phyloP scores from a whole-genome alignment of 1,139 yeast genomes.

The Hyphopichia fennica region DNA sequence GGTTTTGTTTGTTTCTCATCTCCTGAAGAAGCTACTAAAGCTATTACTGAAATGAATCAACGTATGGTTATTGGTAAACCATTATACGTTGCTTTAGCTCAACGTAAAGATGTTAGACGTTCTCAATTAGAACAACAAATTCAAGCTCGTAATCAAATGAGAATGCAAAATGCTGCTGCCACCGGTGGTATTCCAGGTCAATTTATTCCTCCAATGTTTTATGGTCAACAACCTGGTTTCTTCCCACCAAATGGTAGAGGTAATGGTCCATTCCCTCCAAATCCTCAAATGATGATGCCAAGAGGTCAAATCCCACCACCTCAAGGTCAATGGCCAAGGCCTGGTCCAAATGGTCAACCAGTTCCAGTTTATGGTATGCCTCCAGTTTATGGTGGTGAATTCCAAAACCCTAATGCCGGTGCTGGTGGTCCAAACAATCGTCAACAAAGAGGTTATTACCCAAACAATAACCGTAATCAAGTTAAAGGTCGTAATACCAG shows the following conservation, averaged over 20 bases:
- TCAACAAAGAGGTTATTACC: slow-evolving; percentile 45
- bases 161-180: slow-evolving; percentile 93
- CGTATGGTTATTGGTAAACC: slow-evolving; percentile 96
- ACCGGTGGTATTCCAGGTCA: slow-evolving; percentile 92
- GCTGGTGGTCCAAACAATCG: slow-evolving; percentile 2
- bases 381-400: slow-evolving; percentile 67
- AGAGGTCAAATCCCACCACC: slow-evolving; percentile 72
- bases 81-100: slow-evolving; percentile 97
- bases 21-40: slow-evolving; percentile 99
- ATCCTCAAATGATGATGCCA: slow-evolving; percentile 88
- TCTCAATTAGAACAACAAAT: slow-evolving; percentile 97
- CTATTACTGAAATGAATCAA: slow-evolving; percentile 98
- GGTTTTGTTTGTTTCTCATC: slow-evolving; percentile 98
- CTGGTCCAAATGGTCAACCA: slow-evolving; percentile 82
- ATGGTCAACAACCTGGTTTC: slow-evolving; percentile 84
- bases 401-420: slow-evolving; percentile 36
- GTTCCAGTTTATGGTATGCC: slow-evolving; percentile 80
- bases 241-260: slow-evolving; percentile 82
- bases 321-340: slow-evolving; percentile 75
- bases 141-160: slow-evolving; percentile 97
- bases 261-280: slow-evolving; percentile 80
- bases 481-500: slow-evolving; percentile 37
- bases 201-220: slow-evolving; percentile 94
- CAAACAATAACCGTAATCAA: slow-evolving; percentile 42
- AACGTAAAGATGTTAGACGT: slow-evolving; percentile 97